Conservation (phyloP, 495 filamentous ascomycete species). For the Trichodelitschia bisporula region DNA sequence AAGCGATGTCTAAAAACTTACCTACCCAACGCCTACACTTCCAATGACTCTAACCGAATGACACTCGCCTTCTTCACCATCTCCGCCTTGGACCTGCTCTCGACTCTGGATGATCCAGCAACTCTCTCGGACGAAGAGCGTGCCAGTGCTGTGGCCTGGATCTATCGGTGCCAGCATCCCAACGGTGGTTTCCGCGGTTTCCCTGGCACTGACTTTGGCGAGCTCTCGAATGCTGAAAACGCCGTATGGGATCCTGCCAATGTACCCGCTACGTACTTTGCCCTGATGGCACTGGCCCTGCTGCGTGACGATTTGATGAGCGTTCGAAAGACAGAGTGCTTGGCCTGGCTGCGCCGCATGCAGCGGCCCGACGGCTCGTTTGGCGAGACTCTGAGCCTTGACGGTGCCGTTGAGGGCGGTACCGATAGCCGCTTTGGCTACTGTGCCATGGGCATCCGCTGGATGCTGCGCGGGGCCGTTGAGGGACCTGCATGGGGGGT, state of each 20-base stretch:
- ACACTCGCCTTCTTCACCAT: conserved; percentile 73
- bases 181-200: conserved; percentile 61
- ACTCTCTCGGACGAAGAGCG: conserved; percentile 32
- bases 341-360: conserved; percentile 49
- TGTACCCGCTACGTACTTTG: conserved; percentile 70
- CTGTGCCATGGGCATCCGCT: conserved; percentile 53
- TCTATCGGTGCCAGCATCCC: conserved; percentile 51
- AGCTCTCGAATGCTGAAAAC: conserved; percentile 14
- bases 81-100: conserved; percentile 58
- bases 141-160: conserved; percentile 36
- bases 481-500: conserved; percentile 22
- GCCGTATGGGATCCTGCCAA: conserved; percentile 51
- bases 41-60: conserved; percentile 74
- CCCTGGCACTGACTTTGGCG: conserved; percentile 35
- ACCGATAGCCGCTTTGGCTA: conserved; percentile 76
- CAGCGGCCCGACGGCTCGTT: conserved; percentile 80
- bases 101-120: conserved; percentile 28
- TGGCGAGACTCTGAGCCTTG: conserved; percentile 45
- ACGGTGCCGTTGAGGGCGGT: conserved; percentile 43
- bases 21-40: conserved; percentile 58
- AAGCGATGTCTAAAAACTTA: conserved; percentile 62
- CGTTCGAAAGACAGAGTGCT: conserved; percentile 38
- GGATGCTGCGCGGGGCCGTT: conserved; percentile 35
- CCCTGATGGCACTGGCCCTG: conserved; percentile 46
- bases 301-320: conserved; percentile 46